Evolutionary conservation across 805 yeast genomes (phyloP).

Genomic region (Candida palmyrensis): DNA sequence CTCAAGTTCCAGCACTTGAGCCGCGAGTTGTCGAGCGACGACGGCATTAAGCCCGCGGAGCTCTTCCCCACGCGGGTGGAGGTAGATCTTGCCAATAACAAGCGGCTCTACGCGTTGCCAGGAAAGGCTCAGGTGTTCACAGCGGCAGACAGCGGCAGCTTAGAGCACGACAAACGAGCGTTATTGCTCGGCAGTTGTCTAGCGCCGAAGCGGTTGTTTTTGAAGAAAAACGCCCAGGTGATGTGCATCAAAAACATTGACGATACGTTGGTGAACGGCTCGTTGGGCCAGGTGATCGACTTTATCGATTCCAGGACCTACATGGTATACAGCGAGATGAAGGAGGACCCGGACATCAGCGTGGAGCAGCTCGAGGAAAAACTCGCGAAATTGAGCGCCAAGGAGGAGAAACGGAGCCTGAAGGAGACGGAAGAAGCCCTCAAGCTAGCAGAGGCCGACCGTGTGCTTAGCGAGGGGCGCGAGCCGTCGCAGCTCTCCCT

Average conservation of each 20-base stretch:
- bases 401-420: conserved; percentile 12
- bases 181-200: conserved; percentile 51
- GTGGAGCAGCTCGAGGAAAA: conserved; percentile 15
- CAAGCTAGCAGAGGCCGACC: conserved; percentile 10
- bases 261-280: conserved; percentile 69
- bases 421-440: conserved; percentile 13
- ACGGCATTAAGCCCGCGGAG: conserved; percentile 79
- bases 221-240: conserved; percentile 74
- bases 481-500: conserved; percentile 11
- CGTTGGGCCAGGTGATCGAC: conserved; percentile 64
- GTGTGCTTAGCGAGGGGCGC: not conserved
- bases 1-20: conserved; percentile 45
- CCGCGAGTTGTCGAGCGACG: conserved; percentile 46
- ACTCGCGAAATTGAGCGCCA: conserved; percentile 9
- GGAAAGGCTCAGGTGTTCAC: conserved; percentile 40
- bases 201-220: conserved; percentile 51
- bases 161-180: conserved; percentile 39
- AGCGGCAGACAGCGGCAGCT: conserved; percentile 53
- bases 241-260: conserved; percentile 79
- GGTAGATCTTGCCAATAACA: conserved; percentile 61
- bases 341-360: conserved; percentile 14
- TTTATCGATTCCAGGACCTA: conserved; percentile 42
- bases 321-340: conserved; percentile 16
- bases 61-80: conserved; percentile 77
- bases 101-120: conserved; percentile 41